Conservation (phyloP, 441 rosid species). For the Geranium incanum region DNA sequence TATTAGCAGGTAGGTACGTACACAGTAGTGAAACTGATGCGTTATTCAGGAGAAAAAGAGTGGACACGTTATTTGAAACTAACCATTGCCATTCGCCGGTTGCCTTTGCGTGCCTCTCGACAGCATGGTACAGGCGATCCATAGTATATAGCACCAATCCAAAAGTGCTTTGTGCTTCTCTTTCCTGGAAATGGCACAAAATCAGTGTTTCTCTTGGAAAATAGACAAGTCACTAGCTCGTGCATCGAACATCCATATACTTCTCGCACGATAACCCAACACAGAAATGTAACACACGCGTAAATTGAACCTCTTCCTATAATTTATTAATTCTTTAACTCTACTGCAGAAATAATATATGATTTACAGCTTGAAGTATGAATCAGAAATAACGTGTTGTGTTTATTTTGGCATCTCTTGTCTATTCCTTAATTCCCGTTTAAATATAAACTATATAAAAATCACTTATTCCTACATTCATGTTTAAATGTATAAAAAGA, state of each 20-base stretch:
- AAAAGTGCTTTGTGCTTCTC: slow-evolving; percentile 63
- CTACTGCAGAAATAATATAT: background rate
- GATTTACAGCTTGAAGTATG: background rate
- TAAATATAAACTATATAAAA: no score
- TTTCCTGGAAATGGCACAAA: slow-evolving; percentile 44
- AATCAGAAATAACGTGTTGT: background rate
- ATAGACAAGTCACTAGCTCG: background rate
- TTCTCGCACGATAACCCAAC: background rate
- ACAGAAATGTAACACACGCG: no score
- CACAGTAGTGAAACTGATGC: background rate
- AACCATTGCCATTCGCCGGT: slow-evolving; percentile 89
- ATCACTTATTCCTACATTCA: background rate
- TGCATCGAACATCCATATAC: background rate
- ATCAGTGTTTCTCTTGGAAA: slow-evolving; percentile 4
- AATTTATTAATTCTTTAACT: background rate
- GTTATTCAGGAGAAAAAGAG: background rate
- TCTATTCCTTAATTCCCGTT: no score
- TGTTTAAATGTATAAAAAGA: background rate
- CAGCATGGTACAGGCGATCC: slow-evolving; percentile 61
- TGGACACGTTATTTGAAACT: slow-evolving; percentile 21
- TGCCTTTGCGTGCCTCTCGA: slow-evolving; percentile 62
- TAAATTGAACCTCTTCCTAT: background rate
- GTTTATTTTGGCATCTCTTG: background rate
- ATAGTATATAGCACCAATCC: slow-evolving; percentile 79
- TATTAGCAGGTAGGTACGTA: background rate